A percentile compares a stretch with the other conserved stretches of the same genome.
phyloP scores from a whole-genome alignment of 2,329 filamentous ascomycete genomes.

The Sarocladium oryzae region DNA sequence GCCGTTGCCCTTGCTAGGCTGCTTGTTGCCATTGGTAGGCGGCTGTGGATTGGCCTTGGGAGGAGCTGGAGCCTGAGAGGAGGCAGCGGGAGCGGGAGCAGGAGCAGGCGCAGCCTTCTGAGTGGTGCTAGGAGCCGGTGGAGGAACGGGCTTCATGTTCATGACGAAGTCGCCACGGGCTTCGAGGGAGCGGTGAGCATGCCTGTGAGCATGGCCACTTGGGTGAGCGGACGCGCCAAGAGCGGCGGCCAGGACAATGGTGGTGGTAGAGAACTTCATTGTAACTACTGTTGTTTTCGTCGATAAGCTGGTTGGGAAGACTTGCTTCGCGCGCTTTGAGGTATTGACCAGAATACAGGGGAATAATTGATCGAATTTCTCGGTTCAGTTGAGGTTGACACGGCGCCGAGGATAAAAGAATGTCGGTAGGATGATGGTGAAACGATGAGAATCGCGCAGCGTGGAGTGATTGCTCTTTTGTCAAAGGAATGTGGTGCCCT shows the following conservation, averaged over 20 bases:
- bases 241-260: slow-evolving; percentile 31
- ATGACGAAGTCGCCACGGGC: slow-evolving; percentile 26
- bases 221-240: slow-evolving; percentile 36
- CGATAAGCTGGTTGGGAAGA: not conserved
- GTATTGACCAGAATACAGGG: slow-evolving; percentile 6
- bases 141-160: slow-evolving; percentile 24
- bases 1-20: slow-evolving; percentile 11
- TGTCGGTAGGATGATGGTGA: slow-evolving; percentile 2
- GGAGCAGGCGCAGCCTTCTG: slow-evolving; percentile 11
- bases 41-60: slow-evolving; percentile 10
- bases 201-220: slow-evolving; percentile 30
- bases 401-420: slow-evolving; percentile 3
- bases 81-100: slow-evolving; percentile 12
- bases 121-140: slow-evolving; percentile 15
- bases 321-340: slow-evolving; percentile 3
- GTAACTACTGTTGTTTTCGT: slow-evolving; percentile 14
- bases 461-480: not conserved
- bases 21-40: not conserved
- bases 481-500: slow-evolving; percentile 13
- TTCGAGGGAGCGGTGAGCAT: slow-evolving; percentile 25
- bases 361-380: not conserved
- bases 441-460: not conserved
- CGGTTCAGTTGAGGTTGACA: not conserved
- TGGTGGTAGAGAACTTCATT: slow-evolving; percentile 36
- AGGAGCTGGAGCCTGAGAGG: slow-evolving; percentile 11